Evolutionary conservation across 1,139 yeast species (phyloP).

Genomic region (Debaryomyces subglobosus): DNA sequence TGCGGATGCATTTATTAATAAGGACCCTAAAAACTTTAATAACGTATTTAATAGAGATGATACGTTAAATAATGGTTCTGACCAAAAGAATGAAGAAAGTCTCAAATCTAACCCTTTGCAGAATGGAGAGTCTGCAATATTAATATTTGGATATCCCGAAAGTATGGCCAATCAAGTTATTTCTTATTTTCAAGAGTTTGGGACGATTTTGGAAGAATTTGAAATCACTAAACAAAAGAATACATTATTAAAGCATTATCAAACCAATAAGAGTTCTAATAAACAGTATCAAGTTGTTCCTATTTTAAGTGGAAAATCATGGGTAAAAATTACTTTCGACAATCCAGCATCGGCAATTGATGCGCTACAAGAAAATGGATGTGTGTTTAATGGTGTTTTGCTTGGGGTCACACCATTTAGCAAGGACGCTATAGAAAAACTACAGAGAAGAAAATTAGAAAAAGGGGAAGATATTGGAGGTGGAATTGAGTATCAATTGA

Average conservation of each 20-base stretch:
- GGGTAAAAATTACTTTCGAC: slow-evolving; percentile 87
- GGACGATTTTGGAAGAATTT: slow-evolving; percentile 77
- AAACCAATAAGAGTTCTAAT: slow-evolving; percentile 14
- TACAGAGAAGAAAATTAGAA: slow-evolving; percentile 57
- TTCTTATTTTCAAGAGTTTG: slow-evolving; percentile 78
- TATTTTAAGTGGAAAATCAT: slow-evolving; percentile 79
- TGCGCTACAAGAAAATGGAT: slow-evolving; percentile 83
- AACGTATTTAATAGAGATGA: slow-evolving; percentile 48
- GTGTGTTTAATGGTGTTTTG: slow-evolving; percentile 66
- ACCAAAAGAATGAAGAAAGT: slow-evolving; percentile 11
- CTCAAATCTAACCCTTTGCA: slow-evolving; percentile 24
- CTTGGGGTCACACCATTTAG: slow-evolving; percentile 79
- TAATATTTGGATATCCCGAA: slow-evolving; percentile 90
- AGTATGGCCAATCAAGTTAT: slow-evolving; percentile 67
- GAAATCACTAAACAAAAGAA: slow-evolving; percentile 41
- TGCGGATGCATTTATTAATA: slow-evolving; percentile 41
- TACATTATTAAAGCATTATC: slow-evolving; percentile 15
- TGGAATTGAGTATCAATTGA: slow-evolving; percentile 22
- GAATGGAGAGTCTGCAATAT: slow-evolving; percentile 62
- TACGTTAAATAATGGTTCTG: slow-evolving; percentile 13
- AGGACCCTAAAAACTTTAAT: slow-evolving; percentile 49
- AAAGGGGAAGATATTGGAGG: slow-evolving; percentile 61
- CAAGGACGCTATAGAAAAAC: slow-evolving; percentile 61
- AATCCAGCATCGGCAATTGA: slow-evolving; percentile 76
- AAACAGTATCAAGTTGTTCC: slow-evolving; percentile 43